Base-by-base conservation (phyloP, 1,139 yeast genomes). In the Protomyces pachydermus region DNA sequence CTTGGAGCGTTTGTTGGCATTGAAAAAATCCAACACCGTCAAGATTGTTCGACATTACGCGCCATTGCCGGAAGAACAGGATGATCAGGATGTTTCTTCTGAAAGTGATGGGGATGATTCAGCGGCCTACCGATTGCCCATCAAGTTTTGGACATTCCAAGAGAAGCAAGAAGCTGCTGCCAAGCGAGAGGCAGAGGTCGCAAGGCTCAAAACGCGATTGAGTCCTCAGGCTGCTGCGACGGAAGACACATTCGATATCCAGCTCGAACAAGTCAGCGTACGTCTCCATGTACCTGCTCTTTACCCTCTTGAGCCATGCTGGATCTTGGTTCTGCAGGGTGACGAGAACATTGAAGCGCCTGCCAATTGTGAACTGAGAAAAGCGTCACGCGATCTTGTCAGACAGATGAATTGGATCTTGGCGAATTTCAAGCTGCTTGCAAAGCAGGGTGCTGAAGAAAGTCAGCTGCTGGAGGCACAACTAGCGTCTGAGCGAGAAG, bases 21-120 rank as follows among this genome's bases (percentile, higher is more conserved):
- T 80, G 74, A 86, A 85, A 68, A 85, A 84, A 71, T 79, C 81
- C 60, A 83, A 82, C 10, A 81, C 83, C 0, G 74, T 84, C 67
- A 84, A 82, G 69, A 76, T 84, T 65, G 83, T 82, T 42, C 64
- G 53, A 54, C 65, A 51, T 46, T 57, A 20, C 16, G 64, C 61
- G 12, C 34, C 34, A 28, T 14, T 14, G 28, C 12, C 10, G 34
- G 46, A 1, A 42, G 12, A 8, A 28, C 16, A 16, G 5, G 25
- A 42, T 2, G 18, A 18, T 20, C 42, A 37, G 9, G 48, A 42
- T 2, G 2, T 5, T n/a, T 16, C 23, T 23, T 16, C 23, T n/a
- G n/a, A 12, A 5, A n/a, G 23, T 42, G 48, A 42, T 10, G 42
- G 10, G 16, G 48, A 42, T 6, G 48, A 42, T 42, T 42, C 6